Conservation (phyloP, 352 stramenopile species). For the Hyaloperonospora brassicae region DNA sequence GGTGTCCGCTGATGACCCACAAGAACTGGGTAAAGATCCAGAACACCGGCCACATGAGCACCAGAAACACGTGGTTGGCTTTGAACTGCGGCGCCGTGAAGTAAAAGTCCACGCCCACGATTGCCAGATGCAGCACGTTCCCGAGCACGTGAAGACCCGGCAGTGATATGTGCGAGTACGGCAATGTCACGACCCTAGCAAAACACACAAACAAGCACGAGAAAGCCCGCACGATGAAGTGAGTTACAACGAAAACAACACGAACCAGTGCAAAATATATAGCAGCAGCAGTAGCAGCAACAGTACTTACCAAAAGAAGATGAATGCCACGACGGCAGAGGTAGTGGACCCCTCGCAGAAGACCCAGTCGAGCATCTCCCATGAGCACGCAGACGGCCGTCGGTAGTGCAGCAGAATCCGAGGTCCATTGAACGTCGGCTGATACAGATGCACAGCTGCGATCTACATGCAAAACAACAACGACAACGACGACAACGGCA, state of each 20-base stretch:
- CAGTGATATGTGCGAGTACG: slow-evolving; percentile 26
- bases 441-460: slow-evolving; percentile 46
- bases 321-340: slow-evolving; percentile 33
- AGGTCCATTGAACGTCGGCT: slow-evolving; percentile 46
- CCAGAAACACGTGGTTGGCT: slow-evolving; percentile 50
- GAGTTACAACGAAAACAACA: neutral
- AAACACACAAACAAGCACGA: slow-evolving; percentile 2
- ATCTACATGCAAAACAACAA: slow-evolving; percentile 18
- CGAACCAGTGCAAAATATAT: neutral
- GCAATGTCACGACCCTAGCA: slow-evolving; percentile 34
- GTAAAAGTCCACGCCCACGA: slow-evolving; percentile 51
- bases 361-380: slow-evolving; percentile 62
- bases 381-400: slow-evolving; percentile 42
- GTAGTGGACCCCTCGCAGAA: slow-evolving; percentile 55
- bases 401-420: slow-evolving; percentile 50
- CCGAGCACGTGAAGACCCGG: slow-evolving; percentile 28
- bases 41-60: slow-evolving; percentile 42
- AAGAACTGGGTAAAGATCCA: slow-evolving; percentile 53
- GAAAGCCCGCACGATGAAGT: neutral
- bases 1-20: slow-evolving; percentile 48
- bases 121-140: slow-evolving; percentile 33
- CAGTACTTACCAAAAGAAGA: slow-evolving; percentile 40
- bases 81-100: slow-evolving; percentile 54
- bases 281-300: neutral
- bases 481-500: neutral